Percentiles rank a stretch among this genome's conserved stretches.
Conservation (phyloP, 768 basidiomycete species). For the Lactifluus volemus region DNA sequence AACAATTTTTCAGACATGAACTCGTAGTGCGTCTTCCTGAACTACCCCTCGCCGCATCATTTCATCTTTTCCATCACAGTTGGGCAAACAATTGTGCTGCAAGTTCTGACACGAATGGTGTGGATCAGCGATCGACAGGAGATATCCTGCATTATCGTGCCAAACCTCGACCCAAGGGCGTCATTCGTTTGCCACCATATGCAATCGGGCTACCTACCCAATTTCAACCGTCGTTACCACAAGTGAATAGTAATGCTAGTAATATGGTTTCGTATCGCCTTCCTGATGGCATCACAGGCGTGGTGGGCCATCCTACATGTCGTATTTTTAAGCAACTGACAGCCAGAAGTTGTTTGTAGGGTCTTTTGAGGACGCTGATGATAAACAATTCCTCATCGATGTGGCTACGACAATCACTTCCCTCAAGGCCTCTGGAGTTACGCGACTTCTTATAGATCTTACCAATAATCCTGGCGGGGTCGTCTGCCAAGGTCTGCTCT, state of each 20-base stretch:
- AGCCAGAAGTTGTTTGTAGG: slow-evolving; percentile 48
- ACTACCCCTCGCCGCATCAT: not conserved
- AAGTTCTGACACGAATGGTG: slow-evolving; percentile 41
- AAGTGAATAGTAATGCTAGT: slow-evolving; percentile 37
- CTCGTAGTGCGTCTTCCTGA: slow-evolving; percentile 39
- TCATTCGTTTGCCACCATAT: slow-evolving; percentile 30
- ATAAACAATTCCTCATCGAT: slow-evolving; percentile 41
- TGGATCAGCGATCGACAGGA: slow-evolving; percentile 30
- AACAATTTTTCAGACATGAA: slow-evolving; percentile 40
- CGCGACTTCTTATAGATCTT: slow-evolving; percentile 46
- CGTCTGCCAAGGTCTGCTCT: slow-evolving; percentile 54
- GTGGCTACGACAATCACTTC: slow-evolving; percentile 35
- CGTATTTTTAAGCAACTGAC: not conserved
- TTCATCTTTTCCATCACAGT: slow-evolving; percentile 27
- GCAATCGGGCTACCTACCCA: slow-evolving; percentile 41
- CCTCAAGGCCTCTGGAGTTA: slow-evolving; percentile 42
- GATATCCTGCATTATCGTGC: not conserved
- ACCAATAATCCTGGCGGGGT: slow-evolving; percentile 56
- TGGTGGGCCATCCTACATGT: slow-evolving; percentile 32
- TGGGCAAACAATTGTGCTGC: slow-evolving; percentile 56
- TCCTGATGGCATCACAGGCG: slow-evolving; percentile 50
- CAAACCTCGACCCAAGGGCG: slow-evolving; percentile 27
- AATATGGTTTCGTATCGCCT: slow-evolving; percentile 51
- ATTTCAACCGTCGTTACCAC: slow-evolving; percentile 42
- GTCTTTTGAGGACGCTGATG: slow-evolving; percentile 41